Evolutionary conservation across 805 yeast genomes (phyloP), one percentile per base, ranked within the genome.

Genomic region (Diddensiella santjacobensis): DNA sequence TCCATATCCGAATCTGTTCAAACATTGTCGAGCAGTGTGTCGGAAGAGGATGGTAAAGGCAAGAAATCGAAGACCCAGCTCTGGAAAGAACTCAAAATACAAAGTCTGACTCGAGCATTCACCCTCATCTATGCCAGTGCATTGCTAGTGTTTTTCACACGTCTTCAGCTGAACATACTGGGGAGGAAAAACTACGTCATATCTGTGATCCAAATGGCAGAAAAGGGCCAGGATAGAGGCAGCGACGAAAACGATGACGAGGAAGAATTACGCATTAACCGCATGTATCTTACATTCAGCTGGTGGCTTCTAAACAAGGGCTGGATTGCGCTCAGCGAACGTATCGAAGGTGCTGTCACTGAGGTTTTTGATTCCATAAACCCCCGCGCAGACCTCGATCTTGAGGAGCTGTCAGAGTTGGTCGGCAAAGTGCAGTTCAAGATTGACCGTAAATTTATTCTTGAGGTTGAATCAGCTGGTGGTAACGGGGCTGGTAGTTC

Each of bases 241-340:
- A 50, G 51, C 22, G 64, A 58, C 3, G 59, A 56, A n/a, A 59
- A 57, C 3, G 66, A 62, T 50, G 63, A 58, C 19, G 62, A 57
- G 23, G 57, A 59, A 45, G 61, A 58, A 30, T 38, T 54, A 31
- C 71, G 67, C 31, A 77, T 77, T 55, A 80, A 83, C 60, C 91
- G 93, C 58, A 84, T 88, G 44, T 91, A 85, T 62, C 71, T 91
- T 41, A 84, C 95, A 0, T 77, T 88, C 53, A 83, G 90, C 52
- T 91, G 97, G 96, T 91, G 96, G 96, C 66, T 91, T 40, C 71
- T 91, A 44, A 89, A 91, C 64, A 79, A 81, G 54, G 98, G 98
- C 0, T 88, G 93, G 89, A 58, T 73, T 19, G 69, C 72, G 29
- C 68, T 87, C 30, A 72, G 78, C 19, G 67, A 71, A 23, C 66